Base-by-base conservation (phyloP, 164 flowering plant species). In the Vitis labrusca region DNA sequence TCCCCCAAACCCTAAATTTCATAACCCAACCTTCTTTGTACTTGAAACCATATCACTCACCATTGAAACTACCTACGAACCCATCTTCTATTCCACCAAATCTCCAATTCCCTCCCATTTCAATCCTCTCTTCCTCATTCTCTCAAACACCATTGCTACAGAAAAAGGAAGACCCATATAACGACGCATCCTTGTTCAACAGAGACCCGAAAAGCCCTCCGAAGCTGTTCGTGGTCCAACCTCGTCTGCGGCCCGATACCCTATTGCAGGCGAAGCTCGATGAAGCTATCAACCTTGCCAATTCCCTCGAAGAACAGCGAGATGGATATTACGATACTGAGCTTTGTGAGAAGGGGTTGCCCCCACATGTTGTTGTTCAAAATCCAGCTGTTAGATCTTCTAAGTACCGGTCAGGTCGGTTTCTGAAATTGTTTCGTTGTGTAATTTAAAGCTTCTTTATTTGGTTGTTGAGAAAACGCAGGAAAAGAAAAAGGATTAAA, bases 211-310 rank as follows among this genome's bases (percentile, higher is more conserved):
- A 67, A 10, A 65, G 71, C 66, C 90, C 95, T 0, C 95, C 94
- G 3, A 84, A 64, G 72, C 82, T 92, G 52, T 79, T 94, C 58
- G 90, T 94, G 13, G 90, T 94, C 47, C 98, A 92, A 80, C 98
- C 98, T 1, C 86, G 93, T 30, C 65, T 91, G 15, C 84, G 90
- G 0, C 88, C 97, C 1, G 86, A 81, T 9, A 57, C 80, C 44
- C 70, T 71, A 59, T 69, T 92, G 76, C 78, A 82, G 60, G 73
- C 87, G 3, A 92, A 91, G 87, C 91, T 94, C 27, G 81, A 79
- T 58, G 98, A 94, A 70, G 97, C 98, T 23, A 76, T 91, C 65
- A 89, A 89, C 79, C 88, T 94, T 10, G 99, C 98, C 12, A 88
- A 87, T 66, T 94, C 99, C 0, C 90, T 94, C 9, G 98, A 90